These are phyloP conservation scores for Nannizzia gypsea DNA, from an alignment of 2,329 filamentous ascomycete species.

Conservation along the genomic window DNA sequence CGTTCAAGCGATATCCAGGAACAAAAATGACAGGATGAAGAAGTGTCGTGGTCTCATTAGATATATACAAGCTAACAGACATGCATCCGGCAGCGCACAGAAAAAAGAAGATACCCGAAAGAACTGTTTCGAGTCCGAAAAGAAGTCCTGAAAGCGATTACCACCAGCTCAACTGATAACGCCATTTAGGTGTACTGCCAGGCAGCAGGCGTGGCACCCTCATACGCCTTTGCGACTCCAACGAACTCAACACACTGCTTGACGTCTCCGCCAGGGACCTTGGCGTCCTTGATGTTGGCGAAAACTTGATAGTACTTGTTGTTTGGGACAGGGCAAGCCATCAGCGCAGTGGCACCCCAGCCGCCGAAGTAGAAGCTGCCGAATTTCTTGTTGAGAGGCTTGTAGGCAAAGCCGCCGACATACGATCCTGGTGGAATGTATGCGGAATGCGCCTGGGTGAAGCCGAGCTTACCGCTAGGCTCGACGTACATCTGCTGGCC, in stretches of 20 bases:
- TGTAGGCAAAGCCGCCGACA: slow-evolving; percentile 39
- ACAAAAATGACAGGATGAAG: not conserved
- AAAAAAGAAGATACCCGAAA: not conserved
- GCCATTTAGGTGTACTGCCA: slow-evolving; percentile 32
- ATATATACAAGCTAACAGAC: not conserved
- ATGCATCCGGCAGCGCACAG: not conserved
- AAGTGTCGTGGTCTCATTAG: not conserved
- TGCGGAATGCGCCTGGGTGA: slow-evolving; percentile 45
- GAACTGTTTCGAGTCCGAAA: not conserved
- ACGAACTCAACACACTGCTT: slow-evolving; percentile 31
- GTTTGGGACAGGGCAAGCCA: slow-evolving; percentile 32
- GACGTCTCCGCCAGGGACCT: slow-evolving; percentile 29
- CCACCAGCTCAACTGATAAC: no score
- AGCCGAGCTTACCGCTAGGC: slow-evolving; percentile 44
- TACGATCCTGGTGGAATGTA: slow-evolving; percentile 42
- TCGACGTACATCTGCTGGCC: slow-evolving; percentile 51
- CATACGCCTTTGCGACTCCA: slow-evolving; percentile 24
- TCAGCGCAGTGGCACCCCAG: slow-evolving; percentile 30
- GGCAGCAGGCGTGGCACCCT: slow-evolving; percentile 18
- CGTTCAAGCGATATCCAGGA: not conserved
- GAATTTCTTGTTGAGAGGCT: slow-evolving; percentile 17
- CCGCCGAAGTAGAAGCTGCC: slow-evolving; percentile 23
- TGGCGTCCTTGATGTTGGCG: slow-evolving; percentile 29
- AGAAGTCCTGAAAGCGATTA: not conserved
- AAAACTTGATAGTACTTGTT: slow-evolving; percentile 31